These are phyloP conservation scores for Circinella umbellata DNA, from an alignment of 371 early-diverging fungal species.

Conservation along the genomic window DNA sequence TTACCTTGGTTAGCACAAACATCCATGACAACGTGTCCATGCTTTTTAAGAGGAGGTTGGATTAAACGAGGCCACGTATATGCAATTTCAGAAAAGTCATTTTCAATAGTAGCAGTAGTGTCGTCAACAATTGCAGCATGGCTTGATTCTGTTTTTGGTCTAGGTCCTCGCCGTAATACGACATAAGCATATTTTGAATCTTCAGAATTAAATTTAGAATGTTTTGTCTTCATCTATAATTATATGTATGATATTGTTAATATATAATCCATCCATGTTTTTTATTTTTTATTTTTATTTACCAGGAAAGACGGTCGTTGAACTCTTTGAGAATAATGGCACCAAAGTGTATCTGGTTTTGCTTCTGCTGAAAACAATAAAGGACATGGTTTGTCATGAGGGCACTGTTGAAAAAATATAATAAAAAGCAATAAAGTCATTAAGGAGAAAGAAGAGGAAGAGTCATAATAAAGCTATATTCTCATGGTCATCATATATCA, in stretches of 20 bases:
- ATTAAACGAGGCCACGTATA: slow-evolving; percentile 78
- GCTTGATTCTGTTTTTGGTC: slow-evolving; percentile 39
- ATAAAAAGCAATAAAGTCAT: no score
- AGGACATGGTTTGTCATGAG: slow-evolving; percentile 79
- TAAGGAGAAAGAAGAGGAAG: background rate
- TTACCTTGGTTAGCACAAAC: slow-evolving; percentile 63
- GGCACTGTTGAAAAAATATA: slow-evolving; percentile 63
- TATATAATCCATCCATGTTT: no score
- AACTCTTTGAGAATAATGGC: slow-evolving; percentile 85
- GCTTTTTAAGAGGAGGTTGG: slow-evolving; percentile 75
- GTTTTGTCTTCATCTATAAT: slow-evolving; percentile 74
- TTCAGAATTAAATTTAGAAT: slow-evolving; percentile 70
- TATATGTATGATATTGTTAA: background rate
- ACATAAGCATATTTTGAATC: slow-evolving; percentile 84
- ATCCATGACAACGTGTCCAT: slow-evolving; percentile 79
- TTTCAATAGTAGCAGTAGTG: background rate
- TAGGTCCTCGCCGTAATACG: slow-evolving; percentile 69
- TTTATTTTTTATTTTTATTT: slow-evolving; percentile 12
- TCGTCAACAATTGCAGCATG: background rate
- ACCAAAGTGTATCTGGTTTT: slow-evolving; percentile 66
- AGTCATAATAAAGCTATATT: background rate
- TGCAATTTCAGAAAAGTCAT: slow-evolving; percentile 34
- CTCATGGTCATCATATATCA: background rate
- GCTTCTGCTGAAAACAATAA: slow-evolving; percentile 51
- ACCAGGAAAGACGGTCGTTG: slow-evolving; percentile 73